These are phyloP conservation scores for Leccinum disarticulatum DNA, from an alignment of 768 basidiomycete species.

Conservation along the genomic window DNA sequence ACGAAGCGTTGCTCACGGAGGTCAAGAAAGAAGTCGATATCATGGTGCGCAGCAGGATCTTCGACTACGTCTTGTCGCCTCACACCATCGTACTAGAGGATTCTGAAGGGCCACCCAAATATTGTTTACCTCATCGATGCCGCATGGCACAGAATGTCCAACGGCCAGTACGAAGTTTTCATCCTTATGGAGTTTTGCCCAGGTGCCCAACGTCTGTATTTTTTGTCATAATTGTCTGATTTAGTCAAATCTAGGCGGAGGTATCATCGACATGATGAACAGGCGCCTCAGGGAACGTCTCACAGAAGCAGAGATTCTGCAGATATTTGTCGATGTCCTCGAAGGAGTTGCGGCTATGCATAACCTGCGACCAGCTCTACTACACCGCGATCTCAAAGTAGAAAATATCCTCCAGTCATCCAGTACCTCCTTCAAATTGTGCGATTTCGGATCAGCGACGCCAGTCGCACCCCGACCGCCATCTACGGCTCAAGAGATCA, in stretches of 20 bases:
- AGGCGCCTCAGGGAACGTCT: constrained; percentile 90
- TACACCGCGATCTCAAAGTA: constrained; percentile 98
- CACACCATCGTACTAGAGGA: constrained; percentile 54
- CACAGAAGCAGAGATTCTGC: constrained; percentile 93
- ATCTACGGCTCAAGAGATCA: constrained; percentile 77
- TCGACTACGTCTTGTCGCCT: constrained; percentile 21
- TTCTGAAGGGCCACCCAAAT: constrained; percentile 90
- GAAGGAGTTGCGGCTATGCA: constrained; percentile 98
- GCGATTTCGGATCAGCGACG: constrained; percentile 95
- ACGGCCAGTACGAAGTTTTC: constrained; percentile 90
- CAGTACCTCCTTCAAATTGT: constrained; percentile 85
- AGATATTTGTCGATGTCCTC: constrained; percentile 97
- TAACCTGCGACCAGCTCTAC: constrained; percentile 80
- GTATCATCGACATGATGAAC: constrained; percentile 99
- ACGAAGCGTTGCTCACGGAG: constrained; percentile 85
- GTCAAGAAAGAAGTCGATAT: constrained; percentile 98
- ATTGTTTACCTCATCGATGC: constrained; percentile 97
- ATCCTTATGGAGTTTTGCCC: constrained; percentile 99
- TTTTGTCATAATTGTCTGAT: constrained; percentile 10
- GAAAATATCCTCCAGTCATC: constrained; percentile 96
- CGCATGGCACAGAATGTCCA: constrained; percentile 81
- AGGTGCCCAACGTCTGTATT: constrained; percentile 45
- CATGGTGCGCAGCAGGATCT: constrained; percentile 65
- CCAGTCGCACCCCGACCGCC: constrained; percentile 71
- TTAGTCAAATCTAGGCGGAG: constrained; percentile 62